Conservation (phyloP, 2,329 filamentous ascomycete genomes). For the Aspergillus sp. region DNA sequence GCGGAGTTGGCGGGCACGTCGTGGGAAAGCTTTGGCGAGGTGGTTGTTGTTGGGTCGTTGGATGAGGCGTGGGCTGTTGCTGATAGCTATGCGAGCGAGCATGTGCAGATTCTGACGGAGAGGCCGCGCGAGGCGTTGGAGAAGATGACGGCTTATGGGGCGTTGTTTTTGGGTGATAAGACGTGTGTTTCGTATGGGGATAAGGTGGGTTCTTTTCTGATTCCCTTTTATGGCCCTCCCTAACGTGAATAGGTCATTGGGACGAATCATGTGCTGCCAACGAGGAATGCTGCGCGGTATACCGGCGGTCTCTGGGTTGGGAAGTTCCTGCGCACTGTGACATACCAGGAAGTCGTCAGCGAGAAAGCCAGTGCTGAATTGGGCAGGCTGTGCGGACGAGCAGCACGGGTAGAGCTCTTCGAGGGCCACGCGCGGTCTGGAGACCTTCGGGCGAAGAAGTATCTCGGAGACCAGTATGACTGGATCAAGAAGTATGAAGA, state of each 20-base stretch:
- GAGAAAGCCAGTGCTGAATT: conserved; percentile 49
- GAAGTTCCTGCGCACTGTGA: conserved; percentile 54
- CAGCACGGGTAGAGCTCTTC: conserved; percentile 52
- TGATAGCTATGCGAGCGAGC: conserved; percentile 51
- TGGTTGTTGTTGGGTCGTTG: conserved; percentile 43
- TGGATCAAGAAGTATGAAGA: conserved; percentile 40
- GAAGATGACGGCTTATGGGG: conserved; percentile 54
- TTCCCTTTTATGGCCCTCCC: too few species aligned
- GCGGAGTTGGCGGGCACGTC: conserved; percentile 44
- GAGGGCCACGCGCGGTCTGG: conserved; percentile 55
- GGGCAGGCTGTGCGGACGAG: conserved; percentile 50
- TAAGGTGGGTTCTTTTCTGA: conserved; percentile 42
- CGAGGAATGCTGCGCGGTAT: conserved; percentile 48
- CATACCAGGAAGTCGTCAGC: conserved; percentile 52
- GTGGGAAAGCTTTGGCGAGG: conserved; percentile 50
- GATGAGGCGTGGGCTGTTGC: conserved; percentile 48
- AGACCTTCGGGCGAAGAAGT: conserved; percentile 48
- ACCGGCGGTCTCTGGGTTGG: conserved; percentile 57
- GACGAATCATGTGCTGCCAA: conserved; percentile 57
- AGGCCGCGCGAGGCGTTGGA: conserved; percentile 49
- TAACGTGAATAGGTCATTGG: conserved; percentile 46
- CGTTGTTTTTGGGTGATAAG: conserved; percentile 52
- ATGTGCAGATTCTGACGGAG: conserved; percentile 53
- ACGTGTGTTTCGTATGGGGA: conserved; percentile 57
- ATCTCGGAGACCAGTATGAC: conserved; percentile 42